Percentiles rank a stretch among this genome's conserved stretches.
These are phyloP conservation scores for Fomitopsis pinicola DNA, from an alignment of 1,284 basidiomycete species.

Conservation along the genomic window DNA sequence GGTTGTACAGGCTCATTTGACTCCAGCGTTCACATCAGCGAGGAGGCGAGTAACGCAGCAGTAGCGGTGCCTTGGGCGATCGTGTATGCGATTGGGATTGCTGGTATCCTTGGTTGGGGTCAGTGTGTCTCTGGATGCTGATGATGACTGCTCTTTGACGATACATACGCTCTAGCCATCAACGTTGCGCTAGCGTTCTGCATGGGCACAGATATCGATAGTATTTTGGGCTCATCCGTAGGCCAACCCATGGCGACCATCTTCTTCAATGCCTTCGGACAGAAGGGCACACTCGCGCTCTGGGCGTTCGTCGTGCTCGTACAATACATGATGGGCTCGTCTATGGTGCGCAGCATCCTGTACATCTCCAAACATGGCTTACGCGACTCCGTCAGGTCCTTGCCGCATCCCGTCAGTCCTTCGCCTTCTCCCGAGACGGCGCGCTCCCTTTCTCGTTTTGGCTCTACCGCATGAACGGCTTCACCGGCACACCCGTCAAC, in stretches of 20 bases:
- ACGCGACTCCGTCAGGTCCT: conserved; percentile 44
- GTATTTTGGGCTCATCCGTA: conserved; percentile 49
- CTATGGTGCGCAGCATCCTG: conserved; percentile 45
- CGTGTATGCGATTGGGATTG: conserved; percentile 48
- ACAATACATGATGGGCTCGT: conserved; percentile 74
- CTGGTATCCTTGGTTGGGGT: conserved; percentile 65
- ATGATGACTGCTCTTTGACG: neutral
- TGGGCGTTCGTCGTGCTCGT: conserved; percentile 63
- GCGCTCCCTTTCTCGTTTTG: conserved; percentile 72
- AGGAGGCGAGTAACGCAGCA: conserved; percentile 68
- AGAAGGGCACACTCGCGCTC: conserved; percentile 50
- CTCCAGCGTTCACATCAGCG: conserved; percentile 69
- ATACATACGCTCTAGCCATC: conserved; percentile 33
- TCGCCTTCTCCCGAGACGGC: conserved; percentile 59
- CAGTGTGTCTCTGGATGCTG: conserved; percentile 12
- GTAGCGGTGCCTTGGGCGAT: conserved; percentile 70
- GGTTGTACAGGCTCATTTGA: conserved; percentile 35
- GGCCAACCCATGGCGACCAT: conserved; percentile 76
- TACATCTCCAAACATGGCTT: conserved; percentile 41
- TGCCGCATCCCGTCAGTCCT: conserved; percentile 50
- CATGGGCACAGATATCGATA: conserved; percentile 56
- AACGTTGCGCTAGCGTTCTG: conserved; percentile 55
- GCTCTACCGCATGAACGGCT: conserved; percentile 64
- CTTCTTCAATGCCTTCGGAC: conserved; percentile 61
- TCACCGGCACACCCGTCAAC: conserved; percentile 64